Percentiles rank a stretch among this genome's conserved stretches.
phyloP scores from a whole-genome alignment of 371 early-diverging fungal species.

The Vairimorpha apis region DNA sequence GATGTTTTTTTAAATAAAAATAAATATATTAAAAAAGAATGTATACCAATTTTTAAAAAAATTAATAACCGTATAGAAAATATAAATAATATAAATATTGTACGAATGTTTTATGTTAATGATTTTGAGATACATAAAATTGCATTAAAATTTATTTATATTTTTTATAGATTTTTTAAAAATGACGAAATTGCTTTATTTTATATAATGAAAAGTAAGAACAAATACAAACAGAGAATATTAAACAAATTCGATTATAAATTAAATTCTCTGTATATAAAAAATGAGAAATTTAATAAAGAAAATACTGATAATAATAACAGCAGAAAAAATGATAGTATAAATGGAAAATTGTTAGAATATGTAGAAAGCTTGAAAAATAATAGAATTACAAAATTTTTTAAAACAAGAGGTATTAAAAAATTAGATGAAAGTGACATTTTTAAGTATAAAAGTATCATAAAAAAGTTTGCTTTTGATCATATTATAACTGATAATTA shows the following conservation, averaged over 20 bases:
- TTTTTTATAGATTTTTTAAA: conserved; percentile 33
- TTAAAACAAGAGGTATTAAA: not conserved
- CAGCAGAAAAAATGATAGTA: too few species aligned
- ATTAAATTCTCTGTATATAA: too few species aligned
- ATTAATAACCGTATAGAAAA: conserved; percentile 13
- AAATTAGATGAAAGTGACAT: too few species aligned
- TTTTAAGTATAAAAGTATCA: too few species aligned
- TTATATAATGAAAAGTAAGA: conserved; percentile 5
- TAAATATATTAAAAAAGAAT: conserved; percentile 1
- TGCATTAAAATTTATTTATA: conserved; percentile 11
- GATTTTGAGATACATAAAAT: conserved; percentile 16
- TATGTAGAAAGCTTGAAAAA: not conserved
- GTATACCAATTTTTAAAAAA: conserved; percentile 16
- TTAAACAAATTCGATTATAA: conserved; percentile 6
- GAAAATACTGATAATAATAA: too few species aligned
- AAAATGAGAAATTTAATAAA: too few species aligned
- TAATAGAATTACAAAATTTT: not conserved
- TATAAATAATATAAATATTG: conserved; percentile 16
- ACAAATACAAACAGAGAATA: conserved; percentile 21
- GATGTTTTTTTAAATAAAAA: conserved; percentile 22
- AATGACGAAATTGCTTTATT: conserved; percentile 18
- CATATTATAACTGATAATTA: not conserved
- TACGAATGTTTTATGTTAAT: conserved; percentile 31
- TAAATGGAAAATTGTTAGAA: not conserved
- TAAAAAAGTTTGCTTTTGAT: too few species aligned